Conservation (phyloP, 129 eudicot genomes). For the Flaveria bidentis region DNA sequence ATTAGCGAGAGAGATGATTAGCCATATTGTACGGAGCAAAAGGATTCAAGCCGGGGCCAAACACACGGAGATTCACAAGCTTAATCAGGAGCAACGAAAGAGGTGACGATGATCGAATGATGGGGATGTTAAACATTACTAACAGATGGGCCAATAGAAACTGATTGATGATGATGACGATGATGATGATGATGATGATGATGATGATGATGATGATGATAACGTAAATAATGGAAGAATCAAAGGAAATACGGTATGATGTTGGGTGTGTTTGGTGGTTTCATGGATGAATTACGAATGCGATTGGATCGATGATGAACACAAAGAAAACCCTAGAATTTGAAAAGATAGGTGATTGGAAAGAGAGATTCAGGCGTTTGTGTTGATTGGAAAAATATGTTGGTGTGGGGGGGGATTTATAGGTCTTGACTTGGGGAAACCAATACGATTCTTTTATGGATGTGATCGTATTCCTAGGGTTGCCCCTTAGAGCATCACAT, state of each 20-base stretch:
- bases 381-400: background rate
- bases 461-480: too few relatives aligned
- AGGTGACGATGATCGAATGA: conserved; percentile 29
- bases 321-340: conserved; percentile 31
- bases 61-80: conserved; percentile 36
- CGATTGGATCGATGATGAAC: background rate
- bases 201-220: background rate
- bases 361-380: background rate
- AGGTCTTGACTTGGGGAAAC: background rate
- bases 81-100: conserved; percentile 22
- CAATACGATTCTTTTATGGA: background rate
- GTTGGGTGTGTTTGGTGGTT: conserved; percentile 24
- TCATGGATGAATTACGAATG: conserved; percentile 25
- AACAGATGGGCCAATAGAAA: background rate
- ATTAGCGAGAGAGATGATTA: conserved; percentile 34
- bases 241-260: background rate
- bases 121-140: conserved; percentile 21
- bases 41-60: conserved; percentile 41
- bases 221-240: background rate
- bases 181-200: background rate
- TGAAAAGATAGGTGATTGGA: background rate
- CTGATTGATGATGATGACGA: background rate
- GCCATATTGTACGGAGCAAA: conserved; percentile 32
- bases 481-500: too few relatives aligned
- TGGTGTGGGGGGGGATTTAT: background rate